A percentile compares a stretch with the other conserved stretches of the same genome.
phyloP scores from a whole-genome alignment of 2,329 filamentous ascomycete genomes.

The Stromatinia cepivora region DNA sequence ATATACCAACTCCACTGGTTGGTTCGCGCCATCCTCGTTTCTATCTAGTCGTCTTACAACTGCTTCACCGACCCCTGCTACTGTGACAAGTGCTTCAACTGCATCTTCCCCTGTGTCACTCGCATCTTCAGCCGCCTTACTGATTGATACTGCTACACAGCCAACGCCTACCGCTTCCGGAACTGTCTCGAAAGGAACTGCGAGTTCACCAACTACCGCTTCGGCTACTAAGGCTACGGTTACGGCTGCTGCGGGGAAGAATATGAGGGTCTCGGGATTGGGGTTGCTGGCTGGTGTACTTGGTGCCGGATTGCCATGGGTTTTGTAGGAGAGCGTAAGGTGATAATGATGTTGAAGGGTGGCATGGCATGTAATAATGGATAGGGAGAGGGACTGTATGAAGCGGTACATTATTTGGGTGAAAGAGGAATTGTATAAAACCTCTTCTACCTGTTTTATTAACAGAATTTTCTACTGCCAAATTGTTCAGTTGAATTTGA shows the following conservation, averaged over 20 bases:
- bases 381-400: neutral
- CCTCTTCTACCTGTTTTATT: neutral
- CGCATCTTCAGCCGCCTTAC: neutral
- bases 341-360: neutral
- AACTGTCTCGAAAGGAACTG: neutral
- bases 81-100: neutral
- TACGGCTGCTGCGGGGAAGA: constrained; percentile 1
- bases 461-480: neutral
- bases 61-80: neutral
- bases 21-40: neutral
- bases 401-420: neutral
- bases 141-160: constrained; percentile 17
- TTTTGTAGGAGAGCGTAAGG: neutral
- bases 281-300: neutral
- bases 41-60: constrained; percentile 7
- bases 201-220: neutral
- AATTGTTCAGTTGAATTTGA: neutral
- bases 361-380: neutral
- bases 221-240: neutral
- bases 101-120: neutral
- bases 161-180: neutral
- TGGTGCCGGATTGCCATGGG: neutral
- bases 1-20: constrained; percentile 4
- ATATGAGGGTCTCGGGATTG: neutral
- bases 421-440: neutral